phyloP scores from a whole-genome alignment of 2,329 filamentous ascomycete genomes.

The Trichoderma polysporum region DNA sequence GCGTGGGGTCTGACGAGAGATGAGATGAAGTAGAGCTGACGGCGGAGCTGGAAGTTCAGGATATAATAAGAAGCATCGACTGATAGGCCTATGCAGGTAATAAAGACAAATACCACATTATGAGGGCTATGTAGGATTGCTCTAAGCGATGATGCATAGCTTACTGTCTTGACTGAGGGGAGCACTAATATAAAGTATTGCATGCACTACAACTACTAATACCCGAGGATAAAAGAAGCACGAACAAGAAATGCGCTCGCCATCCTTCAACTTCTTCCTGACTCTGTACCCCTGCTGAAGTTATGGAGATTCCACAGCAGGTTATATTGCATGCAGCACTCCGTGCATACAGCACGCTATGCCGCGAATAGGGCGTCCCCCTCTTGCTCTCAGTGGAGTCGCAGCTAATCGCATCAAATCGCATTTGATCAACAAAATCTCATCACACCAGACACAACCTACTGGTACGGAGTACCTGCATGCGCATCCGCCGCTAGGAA shows the following conservation, averaged over 20 bases:
- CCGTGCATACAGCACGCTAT: not conserved
- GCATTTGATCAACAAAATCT: not conserved
- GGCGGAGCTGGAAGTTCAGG: not conserved
- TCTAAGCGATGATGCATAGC: not conserved
- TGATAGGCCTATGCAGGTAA: too few relatives aligned
- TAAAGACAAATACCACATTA: not conserved
- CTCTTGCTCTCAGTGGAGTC: not conserved
- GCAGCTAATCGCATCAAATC: not conserved
- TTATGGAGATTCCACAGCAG: not conserved
- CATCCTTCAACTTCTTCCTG: not conserved
- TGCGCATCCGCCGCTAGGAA: constrained; percentile 3
- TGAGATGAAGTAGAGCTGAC: constrained; percentile 5
- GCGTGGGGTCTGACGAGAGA: constrained; percentile 5
- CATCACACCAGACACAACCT: not conserved
- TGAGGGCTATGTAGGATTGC: not conserved
- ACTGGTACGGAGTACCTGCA: constrained; percentile 12
- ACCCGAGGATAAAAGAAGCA: not conserved
- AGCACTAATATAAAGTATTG: too few relatives aligned
- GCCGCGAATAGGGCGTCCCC: not conserved
- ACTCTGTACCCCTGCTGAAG: not conserved
- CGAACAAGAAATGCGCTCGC: not conserved
- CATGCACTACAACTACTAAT: not conserved
- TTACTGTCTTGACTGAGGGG: not conserved
- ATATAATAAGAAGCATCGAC: too few relatives aligned
- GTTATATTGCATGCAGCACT: not conserved